Evolutionary conservation across 148 eudicot species (phyloP).

Genomic region (Dianthus caryophyllus): DNA sequence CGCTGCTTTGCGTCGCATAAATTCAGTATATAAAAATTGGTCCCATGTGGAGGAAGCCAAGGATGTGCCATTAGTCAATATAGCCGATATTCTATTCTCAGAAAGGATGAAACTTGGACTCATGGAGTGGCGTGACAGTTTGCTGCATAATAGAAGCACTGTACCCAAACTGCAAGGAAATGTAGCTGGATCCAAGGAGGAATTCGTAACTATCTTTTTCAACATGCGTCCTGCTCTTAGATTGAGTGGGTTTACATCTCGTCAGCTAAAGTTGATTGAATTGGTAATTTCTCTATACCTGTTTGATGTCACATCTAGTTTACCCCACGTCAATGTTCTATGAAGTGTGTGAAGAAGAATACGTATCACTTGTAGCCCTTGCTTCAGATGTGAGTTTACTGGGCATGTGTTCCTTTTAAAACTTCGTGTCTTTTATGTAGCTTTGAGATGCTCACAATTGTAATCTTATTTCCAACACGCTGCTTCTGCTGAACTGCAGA

Average conservation of each 20-base stretch:
- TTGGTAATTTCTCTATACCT: conserved; percentile 49
- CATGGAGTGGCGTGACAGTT: conserved; percentile 61
- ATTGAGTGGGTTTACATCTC: conserved; percentile 71
- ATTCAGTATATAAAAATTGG: conserved; percentile 36
- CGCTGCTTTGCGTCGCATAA: conserved; percentile 51
- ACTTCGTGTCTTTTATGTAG: neutral
- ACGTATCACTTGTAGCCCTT: neutral
- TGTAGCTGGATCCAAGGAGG: conserved; percentile 35
- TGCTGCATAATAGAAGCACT: conserved; percentile 37
- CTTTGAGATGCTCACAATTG: neutral
- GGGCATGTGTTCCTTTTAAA: neutral
- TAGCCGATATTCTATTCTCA: conserved; percentile 73
- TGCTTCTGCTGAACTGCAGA: neutral
- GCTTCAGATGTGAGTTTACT: conserved; percentile 3
- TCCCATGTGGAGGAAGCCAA: conserved; percentile 31
- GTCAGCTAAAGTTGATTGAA: conserved; percentile 76
- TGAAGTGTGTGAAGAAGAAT: conserved; percentile 1
- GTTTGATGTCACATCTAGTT: neutral
- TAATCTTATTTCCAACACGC: neutral
- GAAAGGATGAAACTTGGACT: conserved; percentile 74
- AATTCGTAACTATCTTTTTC: conserved; percentile 67
- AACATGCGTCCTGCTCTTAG: conserved; percentile 71
- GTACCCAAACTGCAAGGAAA: conserved; percentile 32
- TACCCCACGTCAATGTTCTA: neutral
- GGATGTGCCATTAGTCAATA: conserved; percentile 42